These are phyloP conservation scores for Hericium coralloides DNA, from an alignment of 768 basidiomycete species.

Conservation along the genomic window DNA sequence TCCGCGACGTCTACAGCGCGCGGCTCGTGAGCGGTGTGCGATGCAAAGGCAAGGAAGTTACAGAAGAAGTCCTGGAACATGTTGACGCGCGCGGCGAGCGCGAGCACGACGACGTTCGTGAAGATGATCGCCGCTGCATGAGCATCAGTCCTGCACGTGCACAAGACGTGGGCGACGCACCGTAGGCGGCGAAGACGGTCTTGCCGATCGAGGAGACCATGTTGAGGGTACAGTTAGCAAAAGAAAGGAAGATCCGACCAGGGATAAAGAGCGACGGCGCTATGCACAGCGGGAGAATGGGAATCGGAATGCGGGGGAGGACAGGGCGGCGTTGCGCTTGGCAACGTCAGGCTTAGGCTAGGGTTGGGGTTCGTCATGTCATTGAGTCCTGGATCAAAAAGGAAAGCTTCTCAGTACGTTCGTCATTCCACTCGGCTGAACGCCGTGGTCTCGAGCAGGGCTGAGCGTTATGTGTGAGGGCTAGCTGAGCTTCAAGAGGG, in stretches of 20 bases:
- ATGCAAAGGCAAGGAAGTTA: constrained; percentile 21
- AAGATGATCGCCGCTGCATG: constrained; percentile 34
- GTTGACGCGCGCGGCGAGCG: constrained; percentile 45
- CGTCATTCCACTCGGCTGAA: too few species aligned
- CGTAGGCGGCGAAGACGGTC: constrained; percentile 1
- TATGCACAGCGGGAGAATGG: not conserved
- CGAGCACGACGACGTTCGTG: constrained; percentile 42
- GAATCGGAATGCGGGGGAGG: not conserved
- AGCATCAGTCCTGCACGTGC: not conserved
- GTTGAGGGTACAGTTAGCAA: not conserved
- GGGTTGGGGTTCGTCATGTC: too few species aligned
- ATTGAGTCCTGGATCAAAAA: too few species aligned
- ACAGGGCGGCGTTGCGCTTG: too few species aligned
- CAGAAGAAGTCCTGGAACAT: constrained; percentile 53
- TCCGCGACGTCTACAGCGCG: constrained; percentile 41
- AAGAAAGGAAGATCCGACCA: not conserved
- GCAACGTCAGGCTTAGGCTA: too few species aligned
- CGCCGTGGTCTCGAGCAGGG: too few species aligned
- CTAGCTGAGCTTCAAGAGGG: too few species aligned
- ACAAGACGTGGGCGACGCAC: not conserved
- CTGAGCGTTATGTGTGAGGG: too few species aligned
- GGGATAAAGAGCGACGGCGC: not conserved
- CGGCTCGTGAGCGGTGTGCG: not conserved
- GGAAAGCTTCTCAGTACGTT: too few species aligned
- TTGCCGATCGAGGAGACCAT: not conserved